Evolutionary conservation across 805 yeast species (phyloP), one percentile per base, ranked within the genome.

Genomic region (Metschnikowia chrysomelidarum): DNA sequence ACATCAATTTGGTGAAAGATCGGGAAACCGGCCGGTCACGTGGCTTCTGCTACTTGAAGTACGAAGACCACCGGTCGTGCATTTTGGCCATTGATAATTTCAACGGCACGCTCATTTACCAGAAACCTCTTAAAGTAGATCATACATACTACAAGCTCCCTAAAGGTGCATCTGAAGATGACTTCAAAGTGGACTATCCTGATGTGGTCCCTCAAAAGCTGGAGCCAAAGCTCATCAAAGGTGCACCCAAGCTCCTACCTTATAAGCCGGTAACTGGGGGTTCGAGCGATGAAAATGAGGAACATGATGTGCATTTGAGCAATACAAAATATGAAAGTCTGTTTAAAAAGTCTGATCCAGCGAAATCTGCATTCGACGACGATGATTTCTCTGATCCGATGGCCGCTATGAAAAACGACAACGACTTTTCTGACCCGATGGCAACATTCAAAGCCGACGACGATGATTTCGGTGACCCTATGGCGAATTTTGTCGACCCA

Each of bases 61-160:
- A 86, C 51, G 91, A 82, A 47, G 87, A 85, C 48, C 86, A 80
- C 58, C 65, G 83, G 32, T 82, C 94, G 2, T 78, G 95, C 13
- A 73, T 87, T 0, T 64, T 91, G 18, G 96, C 97, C 0, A 80
- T 91, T 3, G 98, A 91, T 59, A 91, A 91, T 54, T 67, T 91
- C 44, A 86, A 87, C 54, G 95, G 96, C 1, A 57, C 66, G 22
- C 56, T 57, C 56, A 68, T 85, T 1, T 67, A 73, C 26, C 86
- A 80, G 7, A 49, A 54, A 29, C 56, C 51, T 11, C 48, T 67
- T 19, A 64, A 75, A 38, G 93, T 87, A 1, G 94, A 87, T 52
- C 95, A 87, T 63, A 75, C 80, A 3, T 68, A 74, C 40, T 84
- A 73, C 53, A 73, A 69, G 40, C 74, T 81, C 24, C 63, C 71